Evolutionary conservation across 805 yeast species (phyloP), one percentile per base, ranked within the genome.

Genomic region (Citeromyces nyonsensis): DNA sequence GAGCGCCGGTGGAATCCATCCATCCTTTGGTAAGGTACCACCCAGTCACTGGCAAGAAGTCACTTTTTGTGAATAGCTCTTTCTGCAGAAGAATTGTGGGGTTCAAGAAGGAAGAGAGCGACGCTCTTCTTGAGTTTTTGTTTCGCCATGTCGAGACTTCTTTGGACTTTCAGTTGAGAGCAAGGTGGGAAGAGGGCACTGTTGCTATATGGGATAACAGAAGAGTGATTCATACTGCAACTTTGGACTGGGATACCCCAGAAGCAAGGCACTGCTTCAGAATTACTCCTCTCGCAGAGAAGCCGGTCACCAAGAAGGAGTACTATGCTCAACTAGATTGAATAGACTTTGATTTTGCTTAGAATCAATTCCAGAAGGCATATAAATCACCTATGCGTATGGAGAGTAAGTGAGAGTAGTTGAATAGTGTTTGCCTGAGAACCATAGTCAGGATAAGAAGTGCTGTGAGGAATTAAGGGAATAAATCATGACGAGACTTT

Each of bases 191-290:
- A 47, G 73, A 75, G 33, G 65, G 67, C 32, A 66, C 84, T 2
- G 77, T 80, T 34, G 82, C 74, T 12, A 52, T 77, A 18, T 80
- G 88, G 88, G 91, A 80, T 46, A 80, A 80, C 60, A 70, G 91
- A 48, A 61, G 77, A 46, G 66, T 73, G 9, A 53, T 68, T 15
- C 91, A 80, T 51, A 60, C 80, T 10, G 84, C 85, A 10, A 61
- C 73, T 12, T 66, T 72, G 35, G 88, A 80, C 44, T 78, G 82
- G 77, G 77, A 67, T 41, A 62, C 68, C 30, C 74, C 79, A 12
- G 67, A 64, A 28, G 61, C 70, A 15, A 68, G 91, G 51, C 88
- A 79, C 40, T 81, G 80, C 6, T 71, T 73, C 45, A 66, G 88
- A 52, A 67, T 78, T 36, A 77, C 85, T 13, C 73, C 80, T 5